These are phyloP conservation scores for Hordeum marinum DNA, from an alignment of 176 grass and related monocot genomes.

Conservation along the genomic window DNA sequence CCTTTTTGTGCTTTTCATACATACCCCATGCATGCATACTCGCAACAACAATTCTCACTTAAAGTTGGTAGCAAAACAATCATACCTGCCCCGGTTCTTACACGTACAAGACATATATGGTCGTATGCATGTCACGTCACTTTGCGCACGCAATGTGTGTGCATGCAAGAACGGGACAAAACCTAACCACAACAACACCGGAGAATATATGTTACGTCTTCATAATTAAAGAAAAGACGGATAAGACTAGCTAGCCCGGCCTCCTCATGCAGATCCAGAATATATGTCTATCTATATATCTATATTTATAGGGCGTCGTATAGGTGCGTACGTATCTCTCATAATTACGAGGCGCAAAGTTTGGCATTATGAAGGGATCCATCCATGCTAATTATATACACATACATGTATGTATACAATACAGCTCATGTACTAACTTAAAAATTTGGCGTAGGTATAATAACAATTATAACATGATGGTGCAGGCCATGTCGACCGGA, in stretches of 20 bases:
- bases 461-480: no score
- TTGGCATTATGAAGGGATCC: background rate
- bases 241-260: constrained; percentile 25
- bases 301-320: background rate
- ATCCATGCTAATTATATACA: background rate
- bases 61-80: constrained; percentile 25
- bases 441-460: background rate
- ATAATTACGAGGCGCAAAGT: background rate
- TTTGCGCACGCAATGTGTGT: constrained; percentile 39
- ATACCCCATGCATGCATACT: background rate
- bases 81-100: constrained; percentile 22
- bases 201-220: constrained; percentile 47
- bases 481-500: background rate
- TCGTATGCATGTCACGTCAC: constrained; percentile 44
- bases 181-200: constrained; percentile 39
- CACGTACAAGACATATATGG: constrained; percentile 34
- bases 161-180: constrained; percentile 33
- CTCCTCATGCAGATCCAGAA: background rate
- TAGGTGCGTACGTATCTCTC: background rate
- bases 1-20: constrained; percentile 48
- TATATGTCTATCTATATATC: background rate
- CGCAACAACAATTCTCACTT: background rate
- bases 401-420: background rate
- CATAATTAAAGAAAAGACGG: constrained; percentile 41
- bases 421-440: background rate